These are phyloP conservation scores for Tolypocladium endophyticum DNA, from an alignment of 2,329 filamentous ascomycete species.

Conservation along the genomic window DNA sequence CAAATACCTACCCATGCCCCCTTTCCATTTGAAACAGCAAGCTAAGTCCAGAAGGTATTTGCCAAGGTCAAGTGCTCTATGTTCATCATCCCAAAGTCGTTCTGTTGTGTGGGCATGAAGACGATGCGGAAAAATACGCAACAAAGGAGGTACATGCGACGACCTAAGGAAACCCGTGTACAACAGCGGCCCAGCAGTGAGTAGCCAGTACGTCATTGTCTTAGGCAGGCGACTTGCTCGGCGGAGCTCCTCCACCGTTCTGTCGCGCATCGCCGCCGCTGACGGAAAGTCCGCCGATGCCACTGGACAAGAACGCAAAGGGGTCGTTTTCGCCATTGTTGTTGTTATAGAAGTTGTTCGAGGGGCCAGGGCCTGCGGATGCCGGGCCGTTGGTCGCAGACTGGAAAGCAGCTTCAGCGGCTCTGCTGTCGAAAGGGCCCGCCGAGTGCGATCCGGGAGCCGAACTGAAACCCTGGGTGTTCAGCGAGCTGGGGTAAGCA, in stretches of 20 bases:
- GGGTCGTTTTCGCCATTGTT: constrained; percentile 64
- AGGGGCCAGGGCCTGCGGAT: constrained; percentile 63
- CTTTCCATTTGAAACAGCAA: constrained; percentile 25
- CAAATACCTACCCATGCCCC: constrained; percentile 23
- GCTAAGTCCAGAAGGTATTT: constrained; percentile 31
- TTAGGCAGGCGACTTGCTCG: constrained; percentile 51
- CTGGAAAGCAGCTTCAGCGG: constrained; percentile 89
- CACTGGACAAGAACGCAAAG: constrained; percentile 68
- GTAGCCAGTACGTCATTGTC: not conserved
- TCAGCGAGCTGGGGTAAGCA: constrained; percentile 65
- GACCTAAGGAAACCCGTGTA: constrained; percentile 15
- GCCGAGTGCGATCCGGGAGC: constrained; percentile 71
- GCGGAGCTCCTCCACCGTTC: constrained; percentile 47
- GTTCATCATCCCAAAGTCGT: constrained; percentile 31
- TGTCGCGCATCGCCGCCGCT: constrained; percentile 53
- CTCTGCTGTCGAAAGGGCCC: constrained; percentile 84
- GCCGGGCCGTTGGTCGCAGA: constrained; percentile 73
- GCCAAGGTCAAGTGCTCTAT: constrained; percentile 36
- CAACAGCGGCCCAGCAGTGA: constrained; percentile 10
- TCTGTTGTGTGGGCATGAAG: constrained; percentile 10
- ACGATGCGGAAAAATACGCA: constrained; percentile 14
- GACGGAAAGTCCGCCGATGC: constrained; percentile 63
- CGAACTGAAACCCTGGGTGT: constrained; percentile 64
- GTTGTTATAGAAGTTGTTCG: constrained; percentile 43
- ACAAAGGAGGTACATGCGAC: constrained; percentile 11